Percentiles rank a stretch among this genome's conserved stretches.
These are phyloP conservation scores for Talaromyces liani DNA, from an alignment of 495 filamentous ascomycete genomes.

Conservation along the genomic window DNA sequence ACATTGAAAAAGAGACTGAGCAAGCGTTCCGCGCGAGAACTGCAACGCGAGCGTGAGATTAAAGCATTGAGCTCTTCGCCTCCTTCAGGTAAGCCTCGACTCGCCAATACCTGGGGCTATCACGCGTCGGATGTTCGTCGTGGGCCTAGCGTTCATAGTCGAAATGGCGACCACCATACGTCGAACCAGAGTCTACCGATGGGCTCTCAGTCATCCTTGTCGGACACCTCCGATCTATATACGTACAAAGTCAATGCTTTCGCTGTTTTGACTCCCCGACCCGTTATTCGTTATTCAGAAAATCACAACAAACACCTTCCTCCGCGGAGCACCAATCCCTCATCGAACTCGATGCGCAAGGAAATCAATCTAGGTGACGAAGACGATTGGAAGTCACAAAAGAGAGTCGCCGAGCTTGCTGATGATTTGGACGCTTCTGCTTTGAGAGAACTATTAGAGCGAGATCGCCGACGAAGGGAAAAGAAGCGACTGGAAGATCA, in stretches of 20 bases:
- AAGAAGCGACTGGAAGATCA: slow-evolving; percentile 64
- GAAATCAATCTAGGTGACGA: slow-evolving; percentile 46
- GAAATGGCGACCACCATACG: slow-evolving; percentile 50
- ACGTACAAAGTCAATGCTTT: slow-evolving; percentile 70
- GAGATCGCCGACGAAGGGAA: slow-evolving; percentile 71
- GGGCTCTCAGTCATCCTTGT: slow-evolving; percentile 66
- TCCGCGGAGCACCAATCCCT: slow-evolving; percentile 26
- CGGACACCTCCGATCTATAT: slow-evolving; percentile 59
- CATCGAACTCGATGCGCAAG: slow-evolving; percentile 30
- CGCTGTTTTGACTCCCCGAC: slow-evolving; percentile 69
- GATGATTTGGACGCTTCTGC: slow-evolving; percentile 74
- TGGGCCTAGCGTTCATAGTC: slow-evolving; percentile 47
- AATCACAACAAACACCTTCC: slow-evolving; percentile 35
- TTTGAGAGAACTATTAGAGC: slow-evolving; percentile 74
- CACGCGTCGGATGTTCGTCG: slow-evolving; percentile 56
- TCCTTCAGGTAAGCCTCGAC: slow-evolving; percentile 55
- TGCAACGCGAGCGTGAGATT: slow-evolving; percentile 76
- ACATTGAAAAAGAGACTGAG: slow-evolving; percentile 63
- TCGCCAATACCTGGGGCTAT: slow-evolving; percentile 34
- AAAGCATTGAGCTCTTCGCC: slow-evolving; percentile 65
- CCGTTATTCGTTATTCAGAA: slow-evolving; percentile 66
- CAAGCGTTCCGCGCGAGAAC: slow-evolving; percentile 68
- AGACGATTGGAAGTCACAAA: slow-evolving; percentile 58
- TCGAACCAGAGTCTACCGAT: slow-evolving; percentile 64
- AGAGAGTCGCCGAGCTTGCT: slow-evolving; percentile 70